Evolutionary conservation across 2,329 filamentous ascomycete species (phyloP).

Genomic region (Coniochaeta ligniaria): DNA sequence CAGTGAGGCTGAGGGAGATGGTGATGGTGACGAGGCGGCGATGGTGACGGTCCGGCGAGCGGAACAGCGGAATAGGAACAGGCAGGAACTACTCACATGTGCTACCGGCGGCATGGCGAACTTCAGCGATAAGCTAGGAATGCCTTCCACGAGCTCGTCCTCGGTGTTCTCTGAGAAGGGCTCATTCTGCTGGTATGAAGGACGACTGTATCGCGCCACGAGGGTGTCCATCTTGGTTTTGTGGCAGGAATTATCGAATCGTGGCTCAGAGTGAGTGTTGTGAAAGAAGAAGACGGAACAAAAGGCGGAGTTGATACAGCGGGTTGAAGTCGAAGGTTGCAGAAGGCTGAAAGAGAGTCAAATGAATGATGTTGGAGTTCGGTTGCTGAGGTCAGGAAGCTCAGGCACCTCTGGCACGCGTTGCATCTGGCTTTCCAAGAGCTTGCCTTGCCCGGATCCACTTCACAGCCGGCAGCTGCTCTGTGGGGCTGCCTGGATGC

Average conservation of each 20-base stretch:
- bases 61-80: neutral
- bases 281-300: neutral
- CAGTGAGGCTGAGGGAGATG: neutral
- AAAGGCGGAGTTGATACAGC: constrained; percentile 6
- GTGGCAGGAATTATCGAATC: neutral
- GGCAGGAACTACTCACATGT: constrained; percentile 55
- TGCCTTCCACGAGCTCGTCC: constrained; percentile 62
- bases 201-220: constrained; percentile 83
- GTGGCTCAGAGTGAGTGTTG: neutral
- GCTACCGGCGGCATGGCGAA: constrained; percentile 92
- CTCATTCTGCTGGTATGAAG: constrained; percentile 65
- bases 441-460: neutral
- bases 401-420: constrained; percentile 36
- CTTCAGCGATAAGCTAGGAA: constrained; percentile 77
- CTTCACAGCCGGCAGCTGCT: neutral
- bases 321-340: constrained; percentile 10
- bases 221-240: constrained; percentile 72
- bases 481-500: neutral
- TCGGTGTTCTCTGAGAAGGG: constrained; percentile 65
- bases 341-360: constrained; percentile 9
- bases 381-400: constrained; percentile 10
- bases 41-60: constrained; percentile 2
- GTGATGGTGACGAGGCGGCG: neutral
- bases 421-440: neutral
- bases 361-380: constrained; percentile 2